These are phyloP conservation scores for Fraxinus platypoda DNA, from an alignment of 305 asterid species.

Conservation along the genomic window DNA sequence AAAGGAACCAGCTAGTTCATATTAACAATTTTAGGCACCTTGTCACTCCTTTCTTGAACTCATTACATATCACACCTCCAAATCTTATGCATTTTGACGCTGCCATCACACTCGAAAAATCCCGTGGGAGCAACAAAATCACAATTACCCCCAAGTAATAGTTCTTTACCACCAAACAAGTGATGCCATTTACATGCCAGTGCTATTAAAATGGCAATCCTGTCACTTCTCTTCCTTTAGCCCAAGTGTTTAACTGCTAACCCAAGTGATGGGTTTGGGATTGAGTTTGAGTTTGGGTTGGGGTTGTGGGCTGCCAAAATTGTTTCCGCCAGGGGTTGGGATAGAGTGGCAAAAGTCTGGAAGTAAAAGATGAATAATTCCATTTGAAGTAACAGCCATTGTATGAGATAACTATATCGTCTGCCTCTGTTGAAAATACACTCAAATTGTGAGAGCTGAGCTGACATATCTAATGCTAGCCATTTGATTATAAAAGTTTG, in stretches of 20 bases:
- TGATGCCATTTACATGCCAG: neutral
- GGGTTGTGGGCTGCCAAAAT: neutral
- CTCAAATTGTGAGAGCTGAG: neutral
- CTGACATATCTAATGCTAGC: neutral
- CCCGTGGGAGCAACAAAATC: neutral
- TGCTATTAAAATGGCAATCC: neutral
- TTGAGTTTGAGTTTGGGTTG: neutral
- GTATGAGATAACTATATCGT: neutral
- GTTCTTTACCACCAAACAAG: constrained; percentile 34
- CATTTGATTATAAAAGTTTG: neutral
- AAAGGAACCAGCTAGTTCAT: neutral
- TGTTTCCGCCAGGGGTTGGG: neutral
- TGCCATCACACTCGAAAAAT: neutral
- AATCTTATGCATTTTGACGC: neutral
- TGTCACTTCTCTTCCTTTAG: neutral
- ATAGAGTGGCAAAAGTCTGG: neutral
- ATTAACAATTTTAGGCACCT: neutral
- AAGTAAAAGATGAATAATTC: neutral
- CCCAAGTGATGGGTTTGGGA: neutral
- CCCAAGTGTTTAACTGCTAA: neutral
- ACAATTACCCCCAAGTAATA: neutral
- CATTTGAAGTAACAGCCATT: neutral
- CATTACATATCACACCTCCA: neutral
- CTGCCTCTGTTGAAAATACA: neutral
- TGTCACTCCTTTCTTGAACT: neutral